Base-by-base conservation (phyloP, 331 rosid species). In the Rhamnella rubrinervis region DNA sequence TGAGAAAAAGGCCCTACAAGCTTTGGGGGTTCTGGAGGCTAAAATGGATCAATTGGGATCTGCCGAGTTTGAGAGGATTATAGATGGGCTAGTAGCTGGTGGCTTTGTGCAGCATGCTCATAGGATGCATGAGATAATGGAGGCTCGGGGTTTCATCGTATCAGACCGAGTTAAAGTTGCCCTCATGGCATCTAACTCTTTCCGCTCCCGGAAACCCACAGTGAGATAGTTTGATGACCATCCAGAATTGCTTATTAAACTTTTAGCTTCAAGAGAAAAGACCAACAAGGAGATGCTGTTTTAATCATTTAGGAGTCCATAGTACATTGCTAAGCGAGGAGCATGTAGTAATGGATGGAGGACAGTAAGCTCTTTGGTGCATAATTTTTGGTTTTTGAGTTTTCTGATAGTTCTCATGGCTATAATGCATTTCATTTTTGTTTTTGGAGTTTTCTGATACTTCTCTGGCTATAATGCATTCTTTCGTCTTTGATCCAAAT, bases 1-100 rank as follows among this genome's bases (percentile, higher is more conserved):
- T 39, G 96, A 95, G 90, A 95, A 83, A 71, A 91, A 91, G 75
- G 88, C 90, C 13, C 84, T 95, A 63, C 95, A 89, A 85, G 78
- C 86, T 64, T 77, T 95, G 25, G 93, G 96, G 6, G 80, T 80
- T 57, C 70, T 95, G 56, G 91, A 85, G 86, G 85, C 90, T 35
- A 89, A 83, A 75, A 91, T 83, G 77, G 85, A 86, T n/a, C 85
- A 87, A 71, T 71, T 91, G 82, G 71, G 79, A 41, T 49, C 56
- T 3, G 68, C 20, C 31, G 90, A 87, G 20, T 89, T 81, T 79
- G 92, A 78, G 82, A 91, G 85, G 84, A 82, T 95, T 52, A 82
- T 89, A 57, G 0, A 4, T 0, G 77, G 86, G 70, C 95, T 95
- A 59, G 7, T 63, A 44, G 72, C 20, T 28, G 96, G 96, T 63